These are phyloP conservation scores for Mycena galopus DNA, from an alignment of 768 basidiomycete species.

Conservation along the genomic window DNA sequence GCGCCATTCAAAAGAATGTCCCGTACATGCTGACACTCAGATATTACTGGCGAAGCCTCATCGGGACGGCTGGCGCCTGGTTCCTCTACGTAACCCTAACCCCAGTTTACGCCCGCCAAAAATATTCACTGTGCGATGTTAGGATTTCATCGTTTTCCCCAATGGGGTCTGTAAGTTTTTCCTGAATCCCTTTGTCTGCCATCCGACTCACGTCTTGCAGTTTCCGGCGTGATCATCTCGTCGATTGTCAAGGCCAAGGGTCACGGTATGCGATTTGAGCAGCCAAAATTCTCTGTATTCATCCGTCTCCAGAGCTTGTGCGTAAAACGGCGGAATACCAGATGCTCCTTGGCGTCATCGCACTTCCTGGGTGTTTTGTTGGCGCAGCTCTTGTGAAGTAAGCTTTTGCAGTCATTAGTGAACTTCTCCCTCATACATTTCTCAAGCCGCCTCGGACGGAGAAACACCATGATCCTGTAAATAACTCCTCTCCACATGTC, in stretches of 20 bases:
- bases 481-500: not conserved
- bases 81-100: conserved; percentile 78
- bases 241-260: conserved; percentile 32
- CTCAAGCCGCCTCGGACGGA: conserved; percentile 66
- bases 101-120: not conserved
- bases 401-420: conserved; percentile 46
- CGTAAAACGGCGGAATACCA: conserved; percentile 73
- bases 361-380: conserved; percentile 72
- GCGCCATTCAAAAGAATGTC: conserved; percentile 75
- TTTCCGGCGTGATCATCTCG: conserved; percentile 67
- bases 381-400: conserved; percentile 53
- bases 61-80: conserved; percentile 84
- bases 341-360: conserved; percentile 71
- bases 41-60: conserved; percentile 75
- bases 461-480: conserved; percentile 61
- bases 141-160: conserved; percentile 66
- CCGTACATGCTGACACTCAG: conserved; percentile 73
- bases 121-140: not conserved
- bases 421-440: conserved; percentile 42
- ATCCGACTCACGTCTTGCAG: not conserved
- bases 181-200: not conserved
- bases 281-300: not conserved
- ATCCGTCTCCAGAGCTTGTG: conserved; percentile 27
- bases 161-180: conserved; percentile 72
- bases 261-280: conserved; percentile 13